phyloP scores from a whole-genome alignment of 2,329 filamentous ascomycete genomes.

The Scedosporium boydii region DNA sequence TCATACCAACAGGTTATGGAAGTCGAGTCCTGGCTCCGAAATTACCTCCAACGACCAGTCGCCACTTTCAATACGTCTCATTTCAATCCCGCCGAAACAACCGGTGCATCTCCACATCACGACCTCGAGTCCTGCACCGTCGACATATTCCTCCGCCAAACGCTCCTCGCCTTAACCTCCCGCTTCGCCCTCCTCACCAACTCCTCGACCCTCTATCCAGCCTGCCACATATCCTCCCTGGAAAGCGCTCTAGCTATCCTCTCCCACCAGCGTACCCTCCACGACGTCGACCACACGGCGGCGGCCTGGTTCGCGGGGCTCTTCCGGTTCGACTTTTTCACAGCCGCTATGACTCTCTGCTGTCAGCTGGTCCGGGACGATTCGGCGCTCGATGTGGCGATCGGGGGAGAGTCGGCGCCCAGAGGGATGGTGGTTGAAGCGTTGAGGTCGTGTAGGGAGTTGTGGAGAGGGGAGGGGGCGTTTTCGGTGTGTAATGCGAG shows the following conservation, averaged over 20 bases:
- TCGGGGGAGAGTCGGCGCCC: not conserved
- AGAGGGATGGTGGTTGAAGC: conserved; percentile 10
- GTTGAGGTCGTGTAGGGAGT: conserved; percentile 10
- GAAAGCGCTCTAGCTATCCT: conserved; percentile 25
- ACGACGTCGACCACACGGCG: conserved; percentile 14
- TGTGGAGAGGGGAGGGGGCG: conserved; percentile 9
- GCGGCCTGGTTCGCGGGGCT: conserved; percentile 22
- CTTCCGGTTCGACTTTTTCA: conserved; percentile 26
- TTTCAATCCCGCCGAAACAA: not conserved
- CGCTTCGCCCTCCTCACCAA: conserved; percentile 24
- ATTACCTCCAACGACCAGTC: conserved; percentile 22
- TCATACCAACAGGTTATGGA: conserved; percentile 22
- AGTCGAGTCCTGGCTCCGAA: conserved; percentile 21
- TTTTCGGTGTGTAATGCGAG: conserved; percentile 9
- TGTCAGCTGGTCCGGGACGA: conserved; percentile 24
- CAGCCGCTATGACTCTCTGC: conserved; percentile 22
- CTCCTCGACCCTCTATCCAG: conserved; percentile 21
- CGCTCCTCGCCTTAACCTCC: conserved; percentile 25
- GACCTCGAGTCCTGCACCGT: conserved; percentile 11
- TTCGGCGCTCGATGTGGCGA: conserved; percentile 9
- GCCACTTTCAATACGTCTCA: not conserved
- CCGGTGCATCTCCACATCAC: conserved; percentile 10
- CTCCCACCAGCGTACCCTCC: conserved; percentile 24
- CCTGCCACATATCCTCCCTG: conserved; percentile 26
- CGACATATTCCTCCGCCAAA: conserved; percentile 24